These are phyloP conservation scores for Pythium rhizo-oryzae DNA, from an alignment of 352 stramenopile species.

Conservation along the genomic window DNA sequence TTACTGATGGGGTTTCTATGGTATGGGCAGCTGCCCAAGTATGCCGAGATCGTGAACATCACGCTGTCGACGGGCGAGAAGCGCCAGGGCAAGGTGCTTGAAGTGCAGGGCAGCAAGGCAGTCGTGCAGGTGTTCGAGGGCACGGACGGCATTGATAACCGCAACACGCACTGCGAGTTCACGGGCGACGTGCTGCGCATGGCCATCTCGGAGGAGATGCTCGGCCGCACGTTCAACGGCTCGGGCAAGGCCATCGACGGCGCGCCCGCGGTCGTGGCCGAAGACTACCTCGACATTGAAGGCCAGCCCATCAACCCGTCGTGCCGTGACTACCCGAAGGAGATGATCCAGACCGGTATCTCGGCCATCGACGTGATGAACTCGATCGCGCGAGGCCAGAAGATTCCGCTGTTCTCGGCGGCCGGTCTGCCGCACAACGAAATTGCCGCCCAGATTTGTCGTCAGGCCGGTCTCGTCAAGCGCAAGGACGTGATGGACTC, in stretches of 20 bases:
- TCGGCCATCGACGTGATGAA: constrained; percentile 99
- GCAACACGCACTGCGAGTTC: constrained; percentile 98
- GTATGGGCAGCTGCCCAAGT: constrained; percentile 90
- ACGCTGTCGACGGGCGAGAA: constrained; percentile 96
- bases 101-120: constrained; percentile 97
- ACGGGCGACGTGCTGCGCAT: constrained; percentile 99
- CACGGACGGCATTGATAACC: constrained; percentile 99
- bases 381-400: constrained; percentile 99
- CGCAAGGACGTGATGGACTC: constrained; percentile 98
- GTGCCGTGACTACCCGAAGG: constrained; percentile 99
- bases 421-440: constrained; percentile 99
- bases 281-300: constrained; percentile 99
- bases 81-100: constrained; percentile 93
- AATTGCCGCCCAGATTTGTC: constrained; percentile 99
- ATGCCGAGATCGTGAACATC: constrained; percentile 99
- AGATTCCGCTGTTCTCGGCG: constrained; percentile 99
- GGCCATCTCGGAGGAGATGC: constrained; percentile 99
- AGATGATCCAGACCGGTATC: constrained; percentile 99
- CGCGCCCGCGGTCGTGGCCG: constrained; percentile 96
- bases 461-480: constrained; percentile 98
- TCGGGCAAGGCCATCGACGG: constrained; percentile 98
- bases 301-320: constrained; percentile 99
- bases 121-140: constrained; percentile 98
- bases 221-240: constrained; percentile 97
- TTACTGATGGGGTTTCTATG: background rate